A percentile compares a stretch with the other conserved stretches of the same genome.
These are phyloP conservation scores for Mycena vulgaris DNA, from an alignment of 768 basidiomycete species.

Conservation along the genomic window DNA sequence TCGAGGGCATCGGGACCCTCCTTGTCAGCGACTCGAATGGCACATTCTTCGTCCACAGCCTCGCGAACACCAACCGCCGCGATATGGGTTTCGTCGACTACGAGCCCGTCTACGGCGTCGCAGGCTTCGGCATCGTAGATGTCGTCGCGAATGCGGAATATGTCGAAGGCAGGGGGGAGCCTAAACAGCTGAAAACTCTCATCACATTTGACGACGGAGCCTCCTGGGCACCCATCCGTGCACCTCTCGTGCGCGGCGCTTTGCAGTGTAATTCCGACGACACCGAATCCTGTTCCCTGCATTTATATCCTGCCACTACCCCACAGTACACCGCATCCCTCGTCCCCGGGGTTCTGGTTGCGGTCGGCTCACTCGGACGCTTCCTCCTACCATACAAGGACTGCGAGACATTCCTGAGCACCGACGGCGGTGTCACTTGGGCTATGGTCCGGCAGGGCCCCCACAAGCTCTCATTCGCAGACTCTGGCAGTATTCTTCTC, in stretches of 20 bases:
- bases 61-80: too few relatives aligned
- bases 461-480: constrained; percentile 96
- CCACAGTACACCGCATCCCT: constrained; percentile 96
- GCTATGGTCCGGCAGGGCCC: constrained; percentile 80
- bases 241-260: too few relatives aligned
- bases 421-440: constrained; percentile 92
- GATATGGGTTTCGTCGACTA: constrained; percentile 92
- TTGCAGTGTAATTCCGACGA: constrained; percentile 70
- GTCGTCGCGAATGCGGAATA: too few relatives aligned
- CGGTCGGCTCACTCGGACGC: constrained; percentile 88
- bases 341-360: too few relatives aligned
- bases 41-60: too few relatives aligned
- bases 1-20: too few relatives aligned
- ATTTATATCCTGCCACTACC: constrained; percentile 93
- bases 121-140: constrained; percentile 95
- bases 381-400: constrained; percentile 81
- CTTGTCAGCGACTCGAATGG: too few relatives aligned
- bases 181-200: too few relatives aligned
- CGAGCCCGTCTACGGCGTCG: constrained; percentile 86
- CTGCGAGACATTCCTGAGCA: too few relatives aligned
- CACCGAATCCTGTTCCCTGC: constrained; percentile 79
- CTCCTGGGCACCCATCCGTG: too few relatives aligned
- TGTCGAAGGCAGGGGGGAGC: too few relatives aligned
- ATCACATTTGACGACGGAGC: too few relatives aligned
- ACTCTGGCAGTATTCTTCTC: constrained; percentile 85